Percentiles rank a stretch among this genome's conserved stretches.
Conservation (phyloP, 257 asterid species). For the Plantago elongata region DNA sequence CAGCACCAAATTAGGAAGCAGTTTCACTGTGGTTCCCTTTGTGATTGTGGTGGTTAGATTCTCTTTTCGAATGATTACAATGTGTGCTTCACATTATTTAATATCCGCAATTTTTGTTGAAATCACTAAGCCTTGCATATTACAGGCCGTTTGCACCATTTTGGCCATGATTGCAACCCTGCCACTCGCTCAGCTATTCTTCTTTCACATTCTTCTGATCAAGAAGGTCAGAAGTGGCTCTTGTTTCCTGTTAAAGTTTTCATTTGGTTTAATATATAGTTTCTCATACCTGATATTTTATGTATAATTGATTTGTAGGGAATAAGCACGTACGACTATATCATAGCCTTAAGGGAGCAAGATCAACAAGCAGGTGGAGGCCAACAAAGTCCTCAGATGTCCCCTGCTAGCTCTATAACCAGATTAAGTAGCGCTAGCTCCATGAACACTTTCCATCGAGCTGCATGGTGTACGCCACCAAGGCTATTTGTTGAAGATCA, state of each 20-base stretch:
- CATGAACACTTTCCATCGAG: slow-evolving; percentile 76
- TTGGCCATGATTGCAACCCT: slow-evolving; percentile 97
- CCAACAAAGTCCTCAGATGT: slow-evolving; percentile 96
- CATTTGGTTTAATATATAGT: slow-evolving; percentile 1
- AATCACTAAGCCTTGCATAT: slow-evolving; percentile 11
- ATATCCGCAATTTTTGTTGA: background rate
- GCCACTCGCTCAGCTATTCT: slow-evolving; percentile 94
- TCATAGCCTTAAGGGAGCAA: slow-evolving; percentile 96
- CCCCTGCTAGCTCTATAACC: slow-evolving; percentile 78
- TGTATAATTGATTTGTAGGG: slow-evolving; percentile 47
- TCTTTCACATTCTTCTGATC: slow-evolving; percentile 94
- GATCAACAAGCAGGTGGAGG: slow-evolving; percentile 73
- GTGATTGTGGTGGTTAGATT: slow-evolving; percentile 88
- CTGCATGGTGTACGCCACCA: slow-evolving; percentile 99
- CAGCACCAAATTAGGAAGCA: slow-evolving; percentile 89
- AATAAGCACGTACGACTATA: slow-evolving; percentile 93
- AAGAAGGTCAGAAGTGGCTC: slow-evolving; percentile 52
- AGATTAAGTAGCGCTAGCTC: slow-evolving; percentile 95
- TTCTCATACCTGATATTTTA: slow-evolving; percentile 6
- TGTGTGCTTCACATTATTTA: background rate
- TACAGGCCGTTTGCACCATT: slow-evolving; percentile 88
- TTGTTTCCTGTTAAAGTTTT: slow-evolving; percentile 4
- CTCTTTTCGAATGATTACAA: background rate
- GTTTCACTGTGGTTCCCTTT: slow-evolving; percentile 83
- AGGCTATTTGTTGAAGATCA: slow-evolving; percentile 95